Base-by-base conservation (phyloP, 208 protist genomes). In the Zelonia costaricensis region DNA sequence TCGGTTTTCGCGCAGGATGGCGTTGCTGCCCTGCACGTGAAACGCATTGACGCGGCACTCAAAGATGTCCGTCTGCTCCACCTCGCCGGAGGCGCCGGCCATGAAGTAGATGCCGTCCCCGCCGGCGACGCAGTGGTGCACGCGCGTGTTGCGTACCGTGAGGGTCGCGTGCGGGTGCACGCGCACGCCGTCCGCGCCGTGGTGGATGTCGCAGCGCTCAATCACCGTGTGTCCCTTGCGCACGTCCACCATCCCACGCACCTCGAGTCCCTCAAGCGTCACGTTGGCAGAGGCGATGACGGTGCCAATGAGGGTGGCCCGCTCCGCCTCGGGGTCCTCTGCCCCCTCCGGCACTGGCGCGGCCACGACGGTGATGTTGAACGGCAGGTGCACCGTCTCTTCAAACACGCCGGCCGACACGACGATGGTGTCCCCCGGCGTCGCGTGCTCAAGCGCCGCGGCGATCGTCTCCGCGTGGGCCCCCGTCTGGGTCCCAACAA, bases 61-160 rank as follows among this genome's bases (percentile, higher is more conserved):
- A 60, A 89, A 88, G 55, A 96, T 79, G 62, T 96, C 91, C 9
- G 71, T 88, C 54, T 96, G 81, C 39, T 72, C 45, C 42, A 96
- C 81, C 55, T 81, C 69, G 8, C 82, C 91, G 1, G 63, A 62
- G 6, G 82, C 80, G n/a, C 74, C 82, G 15, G 68, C 52, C 62
- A 78, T 80, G 40, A 94, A 83, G 73, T 94, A 94, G 33, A 96
- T 76, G 1, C 91, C 87, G 56, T 90, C 79, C 16, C 91, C 91
- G 7, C 87, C 83, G 12, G 59, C 69, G 39, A 56, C 62, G 70
- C 78, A 86, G 74, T 94, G 79, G 62, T 94, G 85, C 10, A 96
- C 73, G 25, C 77, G 74, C 35, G 78, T 83, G 54, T 62, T 62
- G n/a, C 60, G 51, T 22, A 96, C 49, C 1, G 78, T 86, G 3